Base-by-base conservation (phyloP, 768 basidiomycete species). In the Tubosaeta sp. region DNA sequence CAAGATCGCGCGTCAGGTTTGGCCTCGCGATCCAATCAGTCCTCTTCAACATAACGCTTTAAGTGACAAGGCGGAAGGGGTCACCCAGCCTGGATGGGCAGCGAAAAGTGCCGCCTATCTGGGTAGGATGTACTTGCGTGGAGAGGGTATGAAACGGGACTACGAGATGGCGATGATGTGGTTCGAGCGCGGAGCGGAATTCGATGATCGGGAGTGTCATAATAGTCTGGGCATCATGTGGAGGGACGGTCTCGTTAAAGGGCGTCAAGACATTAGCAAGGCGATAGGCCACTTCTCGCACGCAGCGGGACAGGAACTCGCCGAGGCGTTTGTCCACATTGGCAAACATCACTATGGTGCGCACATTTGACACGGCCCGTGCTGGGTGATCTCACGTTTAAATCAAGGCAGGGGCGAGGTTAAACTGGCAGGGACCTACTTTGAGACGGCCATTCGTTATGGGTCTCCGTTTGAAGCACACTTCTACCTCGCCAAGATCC, bases 391-490 rank as follows among this genome's bases (percentile, higher is more conserved):
- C 59, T 62, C 22, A 63, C 7, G 11, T 27, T 29, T 3, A 21
- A 40, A 27, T 35, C 16, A 55, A 95, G 94, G 77, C 27, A 78
- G 77, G 14, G 83, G 84, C 16, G 93, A 97, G 40, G 44, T 84
- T 21, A 69, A 72, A 22, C 55, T 78, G 5, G 94, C 94, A 0
- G 79, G 75, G 1, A 76, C 80, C 1, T 84, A 84, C 62, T 89
- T 98, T 59, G 91, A 98, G 66, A 78, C 77, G 22, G 96, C 94
- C 3, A 73, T 95, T 42, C 82, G 88, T 2, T 78, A 82, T 56
- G 96, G 95, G 4, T 94, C 95, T 4, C 87, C 90, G 1, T 93
- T 95, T 52, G 94, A 99, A 64, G 88, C 94, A 1, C 95, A 89
- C 69, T 95, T 94, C 70, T 94, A 96, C 62, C 80, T 96, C 10